Evolutionary conservation across 768 basidiomycete genomes (phyloP).

Genomic region (Termitomyces sp.): DNA sequence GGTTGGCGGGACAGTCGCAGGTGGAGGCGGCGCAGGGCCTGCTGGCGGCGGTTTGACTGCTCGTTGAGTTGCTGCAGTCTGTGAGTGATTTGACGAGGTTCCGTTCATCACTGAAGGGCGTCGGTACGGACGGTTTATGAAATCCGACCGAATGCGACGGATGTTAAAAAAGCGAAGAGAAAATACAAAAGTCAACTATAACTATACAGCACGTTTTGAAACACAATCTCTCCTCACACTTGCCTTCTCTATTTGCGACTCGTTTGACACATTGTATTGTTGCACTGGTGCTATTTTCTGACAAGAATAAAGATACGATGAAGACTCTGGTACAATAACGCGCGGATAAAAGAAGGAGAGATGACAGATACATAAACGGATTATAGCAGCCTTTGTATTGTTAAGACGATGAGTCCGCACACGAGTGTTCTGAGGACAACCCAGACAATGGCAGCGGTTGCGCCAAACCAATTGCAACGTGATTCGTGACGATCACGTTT

Average conservation of each 20-base stretch:
- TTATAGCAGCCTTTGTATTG: background rate
- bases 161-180: slow-evolving; percentile 9
- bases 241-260: background rate
- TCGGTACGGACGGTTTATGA: slow-evolving; percentile 8
- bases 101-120: slow-evolving; percentile 41
- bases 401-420: background rate
- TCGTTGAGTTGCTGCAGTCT: slow-evolving; percentile 30
- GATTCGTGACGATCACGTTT: slow-evolving; percentile 12
- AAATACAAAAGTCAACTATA: slow-evolving; percentile 5
- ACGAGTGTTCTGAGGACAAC: background rate
- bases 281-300: background rate
- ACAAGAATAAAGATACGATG: background rate
- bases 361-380: background rate
- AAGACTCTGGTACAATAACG: background rate
- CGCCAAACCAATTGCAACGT: background rate
- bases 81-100: slow-evolving; percentile 26
- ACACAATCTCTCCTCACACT: background rate
- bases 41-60: slow-evolving; percentile 48
- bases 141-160: slow-evolving; percentile 12
- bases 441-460: background rate
- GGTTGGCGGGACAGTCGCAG: slow-evolving; percentile 49
- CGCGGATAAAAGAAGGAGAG: background rate
- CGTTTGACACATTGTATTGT: background rate
- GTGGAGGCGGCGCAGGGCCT: slow-evolving; percentile 57
- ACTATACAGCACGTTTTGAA: background rate